phyloP scores from a whole-genome alignment of 805 yeast genomes.

The Yamadazyma phyllophila region DNA sequence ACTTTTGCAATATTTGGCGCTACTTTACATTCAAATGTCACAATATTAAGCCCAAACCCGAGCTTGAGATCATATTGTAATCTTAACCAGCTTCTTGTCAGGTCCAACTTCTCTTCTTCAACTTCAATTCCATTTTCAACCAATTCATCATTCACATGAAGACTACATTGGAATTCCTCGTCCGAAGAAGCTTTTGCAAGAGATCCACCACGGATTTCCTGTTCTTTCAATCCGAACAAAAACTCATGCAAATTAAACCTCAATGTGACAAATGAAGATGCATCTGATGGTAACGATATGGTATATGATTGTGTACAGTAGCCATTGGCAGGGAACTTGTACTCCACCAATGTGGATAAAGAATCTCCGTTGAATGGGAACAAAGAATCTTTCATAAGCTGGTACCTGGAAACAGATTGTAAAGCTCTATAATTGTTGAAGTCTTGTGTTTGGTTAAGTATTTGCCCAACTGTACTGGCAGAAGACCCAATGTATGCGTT shows the following conservation, averaged over 20 bases:
- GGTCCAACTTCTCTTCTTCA: constrained; percentile 20
- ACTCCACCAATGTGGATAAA: constrained; percentile 34
- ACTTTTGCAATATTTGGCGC: constrained; percentile 38
- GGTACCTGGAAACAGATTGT: constrained; percentile 22
- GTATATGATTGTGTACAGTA: constrained; percentile 39
- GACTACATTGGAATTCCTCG: constrained; percentile 42
- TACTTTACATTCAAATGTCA: constrained; percentile 40
- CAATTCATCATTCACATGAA: constrained; percentile 39
- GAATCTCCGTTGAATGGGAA: constrained; percentile 30
- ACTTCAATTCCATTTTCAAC: constrained; percentile 31
- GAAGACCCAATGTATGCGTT: constrained; percentile 36
- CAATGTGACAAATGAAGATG: constrained; percentile 32
- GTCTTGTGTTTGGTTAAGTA: constrained; percentile 10
- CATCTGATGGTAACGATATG: constrained; percentile 35
- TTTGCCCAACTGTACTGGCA: constrained; percentile 9
- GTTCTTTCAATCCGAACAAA: constrained; percentile 29
- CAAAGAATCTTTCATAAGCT: constrained; percentile 25
- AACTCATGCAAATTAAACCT: constrained; percentile 35
- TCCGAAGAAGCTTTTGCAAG: constrained; percentile 30
- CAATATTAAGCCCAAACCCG: constrained; percentile 38
- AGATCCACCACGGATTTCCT: constrained; percentile 33
- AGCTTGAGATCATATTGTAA: constrained; percentile 39
- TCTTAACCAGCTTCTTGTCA: constrained; percentile 14
- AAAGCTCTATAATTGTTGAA: constrained; percentile 8
- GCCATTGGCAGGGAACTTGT: constrained; percentile 38